A percentile compares a stretch with the other conserved stretches of the same genome.
Conservation (phyloP, 2,329 filamentous ascomycete genomes). For the Exophiala lecanii-corni region DNA sequence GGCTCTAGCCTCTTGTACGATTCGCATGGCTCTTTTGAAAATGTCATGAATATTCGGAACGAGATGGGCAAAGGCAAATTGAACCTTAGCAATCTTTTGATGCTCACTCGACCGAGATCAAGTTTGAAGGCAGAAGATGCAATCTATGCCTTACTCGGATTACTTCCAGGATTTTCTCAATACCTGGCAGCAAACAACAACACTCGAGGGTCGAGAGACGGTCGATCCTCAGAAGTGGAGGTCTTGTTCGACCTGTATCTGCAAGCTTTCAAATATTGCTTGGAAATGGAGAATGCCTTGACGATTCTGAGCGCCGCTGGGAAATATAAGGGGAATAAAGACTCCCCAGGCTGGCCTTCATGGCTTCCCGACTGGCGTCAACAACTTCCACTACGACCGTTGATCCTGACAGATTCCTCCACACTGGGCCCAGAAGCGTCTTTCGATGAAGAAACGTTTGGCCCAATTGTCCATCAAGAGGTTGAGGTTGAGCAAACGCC, state of each 20-base stretch:
- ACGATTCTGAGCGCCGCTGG: slow-evolving; percentile 18
- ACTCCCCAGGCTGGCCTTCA: slow-evolving; percentile 7
- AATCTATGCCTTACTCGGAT: slow-evolving; percentile 14
- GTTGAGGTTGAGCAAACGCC: neutral
- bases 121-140: slow-evolving; percentile 19
- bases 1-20: slow-evolving; percentile 17
- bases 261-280: slow-evolving; percentile 11
- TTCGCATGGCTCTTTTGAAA: slow-evolving; percentile 18
- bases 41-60: slow-evolving; percentile 14
- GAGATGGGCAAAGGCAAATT: slow-evolving; percentile 15
- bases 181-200: slow-evolving; percentile 2
- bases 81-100: slow-evolving; percentile 16
- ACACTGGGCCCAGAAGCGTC: slow-evolving; percentile 11
- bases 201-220: neutral
- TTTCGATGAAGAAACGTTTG: slow-evolving; percentile 11
- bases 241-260: slow-evolving; percentile 13
- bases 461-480: neutral
- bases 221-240: slow-evolving; percentile 2
- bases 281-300: slow-evolving; percentile 14
- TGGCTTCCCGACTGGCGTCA: slow-evolving; percentile 20
- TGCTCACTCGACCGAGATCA: slow-evolving; percentile 15
- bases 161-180: slow-evolving; percentile 10
- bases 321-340: slow-evolving; percentile 12
- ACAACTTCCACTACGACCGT: slow-evolving; percentile 14
- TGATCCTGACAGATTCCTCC: slow-evolving; percentile 8